phyloP scores from a whole-genome alignment of 495 filamentous ascomycete species.

The Parmelia sp. region DNA sequence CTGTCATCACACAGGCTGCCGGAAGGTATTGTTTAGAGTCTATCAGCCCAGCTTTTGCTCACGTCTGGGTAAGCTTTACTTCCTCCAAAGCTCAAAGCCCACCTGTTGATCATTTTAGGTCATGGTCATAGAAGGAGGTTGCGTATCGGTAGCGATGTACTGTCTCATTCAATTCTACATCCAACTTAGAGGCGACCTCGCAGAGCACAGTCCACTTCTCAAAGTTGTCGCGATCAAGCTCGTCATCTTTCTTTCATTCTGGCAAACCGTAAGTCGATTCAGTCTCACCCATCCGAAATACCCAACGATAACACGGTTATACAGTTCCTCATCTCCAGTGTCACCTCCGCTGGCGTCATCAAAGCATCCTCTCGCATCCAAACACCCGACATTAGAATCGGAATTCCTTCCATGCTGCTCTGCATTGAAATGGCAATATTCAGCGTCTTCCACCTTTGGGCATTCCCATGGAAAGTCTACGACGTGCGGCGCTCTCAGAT shows the following conservation, averaged over 20 bases:
- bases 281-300: neutral
- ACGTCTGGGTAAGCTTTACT: conserved; percentile 64
- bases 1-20: conserved; percentile 63
- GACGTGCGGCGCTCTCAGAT: conserved; percentile 28
- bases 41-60: conserved; percentile 68
- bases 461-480: conserved; percentile 74
- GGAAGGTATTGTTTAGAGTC: conserved; percentile 73
- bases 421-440: conserved; percentile 89
- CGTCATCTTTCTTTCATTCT: conserved; percentile 92
- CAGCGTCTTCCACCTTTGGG: conserved; percentile 70
- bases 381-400: conserved; percentile 70
- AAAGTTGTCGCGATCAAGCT: conserved; percentile 87
- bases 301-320: conserved; percentile 7
- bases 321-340: conserved; percentile 60
- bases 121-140: conserved; percentile 59
- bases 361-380: conserved; percentile 54
- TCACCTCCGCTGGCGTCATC: conserved; percentile 57
- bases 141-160: conserved; percentile 87
- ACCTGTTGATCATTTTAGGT: conserved; percentile 40
- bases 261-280: conserved; percentile 57
- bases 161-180: conserved; percentile 86
- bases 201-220: conserved; percentile 66
- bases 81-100: neutral
- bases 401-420: conserved; percentile 70
- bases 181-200: conserved; percentile 62